Percentiles rank a stretch among this genome's conserved stretches.
These are phyloP conservation scores for Smithsoniella earleae DNA, from an alignment of 163 green algal genomes.

Conservation along the genomic window DNA sequence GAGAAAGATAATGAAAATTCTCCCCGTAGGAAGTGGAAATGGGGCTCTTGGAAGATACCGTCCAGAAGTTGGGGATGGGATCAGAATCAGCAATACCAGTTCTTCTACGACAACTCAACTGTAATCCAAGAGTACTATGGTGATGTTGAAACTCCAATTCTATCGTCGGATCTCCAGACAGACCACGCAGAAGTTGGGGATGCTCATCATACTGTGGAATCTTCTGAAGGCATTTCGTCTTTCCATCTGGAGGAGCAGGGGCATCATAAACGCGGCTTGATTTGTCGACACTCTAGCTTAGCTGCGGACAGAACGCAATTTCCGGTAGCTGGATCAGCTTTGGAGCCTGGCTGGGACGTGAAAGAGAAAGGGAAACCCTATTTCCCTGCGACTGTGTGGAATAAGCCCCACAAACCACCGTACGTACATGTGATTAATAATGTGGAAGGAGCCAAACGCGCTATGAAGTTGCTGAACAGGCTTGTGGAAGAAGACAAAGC, in stretches of 20 bases:
- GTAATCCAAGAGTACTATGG: too few species aligned
- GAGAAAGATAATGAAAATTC: too few species aligned
- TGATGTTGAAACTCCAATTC: too few species aligned
- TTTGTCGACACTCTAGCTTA: not conserved
- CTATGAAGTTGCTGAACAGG: not conserved
- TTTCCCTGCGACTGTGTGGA: constrained; percentile 12
- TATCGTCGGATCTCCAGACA: too few species aligned
- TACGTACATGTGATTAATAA: constrained; percentile 25
- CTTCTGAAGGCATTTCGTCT: too few species aligned
- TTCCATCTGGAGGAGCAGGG: not conserved
- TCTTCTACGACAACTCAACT: too few species aligned
- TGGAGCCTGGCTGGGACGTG: constrained; percentile 2
- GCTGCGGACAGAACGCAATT: not conserved
- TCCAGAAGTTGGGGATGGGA: too few species aligned
- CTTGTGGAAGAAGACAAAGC: not conserved
- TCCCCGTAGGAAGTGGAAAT: too few species aligned
- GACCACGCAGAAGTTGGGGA: too few species aligned
- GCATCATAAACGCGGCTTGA: not conserved
- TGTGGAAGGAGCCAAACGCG: not conserved
- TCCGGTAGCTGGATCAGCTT: not conserved
- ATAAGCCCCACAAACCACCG: constrained; percentile 7
- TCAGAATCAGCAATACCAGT: too few species aligned
- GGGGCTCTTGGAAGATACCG: too few species aligned
- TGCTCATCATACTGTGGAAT: not conserved
- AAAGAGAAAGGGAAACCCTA: not conserved